Base-by-base conservation (phyloP, 306 rosid species). In the Oemleria cerasiformis region DNA sequence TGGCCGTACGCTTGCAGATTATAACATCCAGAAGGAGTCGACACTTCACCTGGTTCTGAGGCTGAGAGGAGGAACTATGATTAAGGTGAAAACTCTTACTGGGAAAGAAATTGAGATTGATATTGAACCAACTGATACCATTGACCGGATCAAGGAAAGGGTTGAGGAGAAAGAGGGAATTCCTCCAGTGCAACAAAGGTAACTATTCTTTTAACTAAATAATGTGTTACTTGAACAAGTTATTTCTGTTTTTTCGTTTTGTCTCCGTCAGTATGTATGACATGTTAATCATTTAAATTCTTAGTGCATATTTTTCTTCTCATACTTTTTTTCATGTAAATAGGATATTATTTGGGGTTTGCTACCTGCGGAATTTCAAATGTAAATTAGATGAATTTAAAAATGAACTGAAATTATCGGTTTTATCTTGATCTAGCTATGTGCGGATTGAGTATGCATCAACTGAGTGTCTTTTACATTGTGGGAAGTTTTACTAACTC, bases 171-270 rank as follows among this genome's bases (percentile, higher is more conserved):
- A 94, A 63, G 99, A 94, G 68, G 99, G 99, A 55, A 94, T 94
- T 80, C 99, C 99, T 63, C 99, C 99, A 5, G 96, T 94, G 78
- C 99, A 91, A 84, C 98, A 94, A 77, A 91, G 99, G 99, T 94
- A 12, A 23, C 5, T 36, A 5, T 68, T 12, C 4, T 11, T 20
- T 9, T 51, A 38, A 12, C 39, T 48, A 30, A 34, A 1, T 17
- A n/a, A 39, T 2, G 8, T 6, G 40, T 19, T 51, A 13, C 34
- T 39, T 2, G 16, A 30, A 49, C 41, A 16, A 51, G 13, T 66
- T 50, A 51, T 54, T 42, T 51, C 73, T 51, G 38, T 20, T 20
- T 38, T 54, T 17, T 42, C 21, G 7, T 40, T 2, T 20, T 53
- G 7, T 39, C 45, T 51, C 19, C 51, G 8, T 68, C 36, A 50